phyloP scores from a whole-genome alignment of 805 yeast genomes.

The Candida chilensis region DNA sequence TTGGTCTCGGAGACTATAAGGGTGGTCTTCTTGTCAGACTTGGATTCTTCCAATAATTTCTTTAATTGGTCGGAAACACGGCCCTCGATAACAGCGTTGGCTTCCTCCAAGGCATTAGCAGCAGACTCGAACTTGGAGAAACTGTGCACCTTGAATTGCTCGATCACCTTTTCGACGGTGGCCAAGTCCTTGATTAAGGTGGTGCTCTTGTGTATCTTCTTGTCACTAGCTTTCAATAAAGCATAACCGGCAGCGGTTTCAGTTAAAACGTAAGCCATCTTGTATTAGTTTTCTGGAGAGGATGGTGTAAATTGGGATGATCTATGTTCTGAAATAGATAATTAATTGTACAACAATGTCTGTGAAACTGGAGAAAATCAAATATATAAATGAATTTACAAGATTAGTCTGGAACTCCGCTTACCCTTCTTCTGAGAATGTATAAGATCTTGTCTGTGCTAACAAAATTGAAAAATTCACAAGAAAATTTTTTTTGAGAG shows the following conservation, averaged over 20 bases:
- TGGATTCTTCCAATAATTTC: conserved; percentile 63
- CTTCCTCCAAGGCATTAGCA: conserved; percentile 93
- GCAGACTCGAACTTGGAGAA: conserved; percentile 93
- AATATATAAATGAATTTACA: too few relatives aligned
- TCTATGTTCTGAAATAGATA: too few relatives aligned
- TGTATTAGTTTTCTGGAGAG: neutral
- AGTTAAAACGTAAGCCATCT: conserved; percentile 83
- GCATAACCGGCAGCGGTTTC: conserved; percentile 99
- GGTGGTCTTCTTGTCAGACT: conserved; percentile 75
- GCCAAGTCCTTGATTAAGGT: conserved; percentile 68
- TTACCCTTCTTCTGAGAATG: too few relatives aligned
- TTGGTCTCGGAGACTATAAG: conserved; percentile 92
- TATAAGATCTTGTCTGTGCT: too few relatives aligned
- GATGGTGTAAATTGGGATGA: too few relatives aligned
- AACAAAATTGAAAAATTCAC: too few relatives aligned
- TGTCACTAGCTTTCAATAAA: conserved; percentile 92
- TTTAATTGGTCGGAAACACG: conserved; percentile 82
- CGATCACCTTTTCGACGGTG: conserved; percentile 75
- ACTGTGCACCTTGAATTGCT: conserved; percentile 89
- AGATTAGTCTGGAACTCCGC: too few relatives aligned
- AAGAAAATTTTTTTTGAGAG: too few relatives aligned
- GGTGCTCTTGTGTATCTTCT: conserved; percentile 86
- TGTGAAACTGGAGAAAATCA: too few relatives aligned
- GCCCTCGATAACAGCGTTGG: conserved; percentile 87
- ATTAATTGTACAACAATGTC: too few relatives aligned